A percentile compares a stretch with the other conserved stretches of the same genome.
phyloP scores from a whole-genome alignment of 2,329 filamentous ascomycete species.

The Nigrospora oryzae region DNA sequence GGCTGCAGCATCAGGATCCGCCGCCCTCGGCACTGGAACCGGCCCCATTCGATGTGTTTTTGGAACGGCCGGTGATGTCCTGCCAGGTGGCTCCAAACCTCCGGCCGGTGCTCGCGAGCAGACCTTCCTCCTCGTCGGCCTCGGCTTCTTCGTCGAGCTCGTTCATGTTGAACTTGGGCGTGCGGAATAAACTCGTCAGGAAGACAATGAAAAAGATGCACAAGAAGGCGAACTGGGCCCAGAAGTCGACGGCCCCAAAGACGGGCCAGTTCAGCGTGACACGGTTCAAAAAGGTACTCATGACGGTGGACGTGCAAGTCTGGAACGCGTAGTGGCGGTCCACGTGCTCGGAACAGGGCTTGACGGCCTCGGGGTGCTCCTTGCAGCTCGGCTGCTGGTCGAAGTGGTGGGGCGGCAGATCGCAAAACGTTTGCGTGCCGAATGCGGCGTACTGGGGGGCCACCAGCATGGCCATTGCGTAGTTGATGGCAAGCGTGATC shows the following conservation, averaged over 20 bases:
- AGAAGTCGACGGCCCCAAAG: slow-evolving; percentile 88
- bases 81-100: slow-evolving; percentile 84
- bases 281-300: slow-evolving; percentile 88
- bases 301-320: slow-evolving; percentile 85
- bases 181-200: slow-evolving; percentile 67
- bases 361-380: slow-evolving; percentile 61
- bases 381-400: slow-evolving; percentile 69
- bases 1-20: background rate
- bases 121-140: slow-evolving; percentile 85
- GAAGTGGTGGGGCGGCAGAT: slow-evolving; percentile 53
- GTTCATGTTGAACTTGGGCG: slow-evolving; percentile 67
- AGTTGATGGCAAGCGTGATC: slow-evolving; percentile 86
- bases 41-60: slow-evolving; percentile 1
- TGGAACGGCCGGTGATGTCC: slow-evolving; percentile 60
- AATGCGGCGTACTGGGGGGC: slow-evolving; percentile 93
- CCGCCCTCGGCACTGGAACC: background rate
- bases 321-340: slow-evolving; percentile 62
- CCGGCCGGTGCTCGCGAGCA: slow-evolving; percentile 74
- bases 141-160: slow-evolving; percentile 84
- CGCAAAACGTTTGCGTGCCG: slow-evolving; percentile 90
- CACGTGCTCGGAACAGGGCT: slow-evolving; percentile 71
- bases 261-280: slow-evolving; percentile 92
- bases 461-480: slow-evolving; percentile 85
- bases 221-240: slow-evolving; percentile 91
- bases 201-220: slow-evolving; percentile 77